phyloP scores from a whole-genome alignment of 106 monocot species.

The Triglochin maritima region DNA sequence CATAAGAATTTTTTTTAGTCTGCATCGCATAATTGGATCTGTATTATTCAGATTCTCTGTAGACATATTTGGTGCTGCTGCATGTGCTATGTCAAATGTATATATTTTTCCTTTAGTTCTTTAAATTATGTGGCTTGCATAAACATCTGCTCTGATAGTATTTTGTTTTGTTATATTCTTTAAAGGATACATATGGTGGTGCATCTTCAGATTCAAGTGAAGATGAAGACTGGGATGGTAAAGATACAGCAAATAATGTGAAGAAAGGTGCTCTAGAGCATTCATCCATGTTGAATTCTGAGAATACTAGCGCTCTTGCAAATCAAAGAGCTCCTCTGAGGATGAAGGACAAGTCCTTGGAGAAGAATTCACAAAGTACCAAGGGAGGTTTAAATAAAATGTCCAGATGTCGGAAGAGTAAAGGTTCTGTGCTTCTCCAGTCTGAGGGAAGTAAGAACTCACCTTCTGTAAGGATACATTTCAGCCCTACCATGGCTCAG shows the following conservation, averaged over 20 bases:
- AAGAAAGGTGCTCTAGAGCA: neutral
- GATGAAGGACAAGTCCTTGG: neutral
- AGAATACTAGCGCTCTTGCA: neutral
- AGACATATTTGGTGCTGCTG: too few relatives aligned
- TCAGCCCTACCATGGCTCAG: neutral
- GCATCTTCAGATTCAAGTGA: constrained; percentile 56
- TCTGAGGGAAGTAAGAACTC: neutral
- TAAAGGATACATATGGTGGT: constrained; percentile 58
- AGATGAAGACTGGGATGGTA: constrained; percentile 55
- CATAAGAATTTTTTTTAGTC: too few relatives aligned
- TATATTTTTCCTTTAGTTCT: too few relatives aligned
- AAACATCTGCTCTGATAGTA: neutral
- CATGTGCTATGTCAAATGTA: too few relatives aligned
- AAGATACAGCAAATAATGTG: constrained; percentile 18
- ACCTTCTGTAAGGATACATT: neutral
- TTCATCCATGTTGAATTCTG: neutral
- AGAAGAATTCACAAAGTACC: too few relatives aligned
- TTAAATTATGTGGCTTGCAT: too few relatives aligned
- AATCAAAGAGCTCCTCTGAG: constrained; percentile 5
- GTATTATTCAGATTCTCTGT: too few relatives aligned
- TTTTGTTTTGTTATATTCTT: constrained; percentile 2
- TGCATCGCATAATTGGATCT: too few relatives aligned
- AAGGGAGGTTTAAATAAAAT: too few relatives aligned
- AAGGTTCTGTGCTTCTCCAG: neutral
- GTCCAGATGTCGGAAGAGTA: neutral